Conservation (phyloP, 164 flowering plant species). For the Akebia trifoliata region DNA sequence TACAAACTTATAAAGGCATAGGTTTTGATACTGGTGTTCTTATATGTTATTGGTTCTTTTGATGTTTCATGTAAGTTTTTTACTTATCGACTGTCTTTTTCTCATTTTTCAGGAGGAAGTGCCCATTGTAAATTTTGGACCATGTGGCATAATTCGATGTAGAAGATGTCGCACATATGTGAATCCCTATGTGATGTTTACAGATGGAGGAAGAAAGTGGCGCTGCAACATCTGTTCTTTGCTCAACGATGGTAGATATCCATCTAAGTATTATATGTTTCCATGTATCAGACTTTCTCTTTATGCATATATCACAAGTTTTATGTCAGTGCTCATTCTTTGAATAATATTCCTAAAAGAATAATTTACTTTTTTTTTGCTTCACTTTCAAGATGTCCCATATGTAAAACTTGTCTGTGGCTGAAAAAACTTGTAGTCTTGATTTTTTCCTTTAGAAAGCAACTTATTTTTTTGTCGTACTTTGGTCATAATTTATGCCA, state of each 20-base stretch:
- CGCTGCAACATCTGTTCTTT: slow-evolving; percentile 89
- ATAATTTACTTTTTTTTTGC: too few relatives aligned
- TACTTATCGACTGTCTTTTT: slow-evolving; percentile 6
- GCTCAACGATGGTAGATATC: slow-evolving; percentile 82
- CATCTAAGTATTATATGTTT: background rate
- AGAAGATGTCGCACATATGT: slow-evolving; percentile 95
- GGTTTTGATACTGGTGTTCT: background rate
- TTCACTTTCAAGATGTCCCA: too few relatives aligned
- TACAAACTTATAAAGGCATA: slow-evolving; percentile 10
- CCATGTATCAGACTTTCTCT: background rate
- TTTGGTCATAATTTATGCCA: too few relatives aligned
- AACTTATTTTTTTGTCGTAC: too few relatives aligned
- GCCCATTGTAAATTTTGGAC: slow-evolving; percentile 75
- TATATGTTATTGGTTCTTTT: slow-evolving; percentile 3
- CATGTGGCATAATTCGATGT: slow-evolving; percentile 80
- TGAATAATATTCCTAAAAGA: too few relatives aligned
- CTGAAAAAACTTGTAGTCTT: too few relatives aligned
- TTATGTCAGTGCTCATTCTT: background rate
- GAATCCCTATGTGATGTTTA: slow-evolving; percentile 82
- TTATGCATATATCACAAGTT: background rate
- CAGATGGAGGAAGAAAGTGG: slow-evolving; percentile 97
- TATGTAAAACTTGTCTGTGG: too few relatives aligned
- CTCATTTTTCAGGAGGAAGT: slow-evolving; percentile 80
- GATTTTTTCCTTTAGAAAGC: too few relatives aligned
- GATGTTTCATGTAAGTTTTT: background rate